These are phyloP conservation scores for Puccinia polysora DNA, from an alignment of 1,284 basidiomycete genomes.

Conservation along the genomic window DNA sequence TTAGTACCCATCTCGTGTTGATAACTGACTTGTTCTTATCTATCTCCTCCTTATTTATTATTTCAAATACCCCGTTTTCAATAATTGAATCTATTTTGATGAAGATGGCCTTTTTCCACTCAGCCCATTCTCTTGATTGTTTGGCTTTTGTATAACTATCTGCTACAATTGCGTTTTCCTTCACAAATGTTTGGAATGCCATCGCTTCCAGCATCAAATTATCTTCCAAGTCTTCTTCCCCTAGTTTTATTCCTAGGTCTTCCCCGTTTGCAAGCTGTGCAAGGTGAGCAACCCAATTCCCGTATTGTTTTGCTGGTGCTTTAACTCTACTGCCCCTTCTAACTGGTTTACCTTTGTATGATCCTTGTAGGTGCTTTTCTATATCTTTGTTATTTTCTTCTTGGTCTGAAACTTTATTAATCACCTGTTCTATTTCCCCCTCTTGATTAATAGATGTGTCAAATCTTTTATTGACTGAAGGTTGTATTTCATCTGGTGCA, in stretches of 20 bases:
- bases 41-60: not conserved
- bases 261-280: not conserved
- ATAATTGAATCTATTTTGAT: slow-evolving; percentile 8
- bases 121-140: not conserved
- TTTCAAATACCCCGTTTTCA: not conserved
- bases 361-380: not conserved
- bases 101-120: slow-evolving; percentile 6
- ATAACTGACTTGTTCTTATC: not conserved
- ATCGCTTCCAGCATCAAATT: not conserved
- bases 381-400: not conserved
- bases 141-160: not conserved
- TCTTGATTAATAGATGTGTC: not conserved
- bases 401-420: not conserved
- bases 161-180: not conserved
- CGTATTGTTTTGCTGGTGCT: not conserved
- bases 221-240: not conserved
- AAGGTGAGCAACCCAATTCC: not conserved
- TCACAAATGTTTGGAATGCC: not conserved
- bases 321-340: not conserved
- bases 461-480: too few species aligned
- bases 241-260: not conserved
- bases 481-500: too few species aligned
- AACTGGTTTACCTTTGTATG: not conserved
- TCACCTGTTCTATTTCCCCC: not conserved
- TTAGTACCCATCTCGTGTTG: slow-evolving; percentile 5